Evolutionary conservation across 2,329 filamentous ascomycete genomes (phyloP), one percentile per base, ranked within the genome.

Genomic region (Daldinia sp.): DNA sequence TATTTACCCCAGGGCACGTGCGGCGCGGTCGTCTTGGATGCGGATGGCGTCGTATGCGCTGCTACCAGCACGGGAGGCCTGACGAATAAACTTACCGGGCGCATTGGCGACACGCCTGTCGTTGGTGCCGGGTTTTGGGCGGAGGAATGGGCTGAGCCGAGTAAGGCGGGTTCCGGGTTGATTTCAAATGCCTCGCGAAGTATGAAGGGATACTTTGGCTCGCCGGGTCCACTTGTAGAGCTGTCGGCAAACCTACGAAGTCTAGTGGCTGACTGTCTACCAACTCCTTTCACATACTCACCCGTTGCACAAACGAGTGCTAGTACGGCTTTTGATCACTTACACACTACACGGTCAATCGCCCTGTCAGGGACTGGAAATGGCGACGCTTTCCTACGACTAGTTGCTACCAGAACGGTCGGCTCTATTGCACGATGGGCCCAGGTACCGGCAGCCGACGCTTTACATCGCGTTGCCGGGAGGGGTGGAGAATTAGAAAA

Each of bases 51-150:
- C 3, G 79, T 97, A 2, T 94, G 92, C 72, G 83, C 78, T n/a
- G 88, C 88, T 0, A 90, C 88, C 2, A 89, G 86, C 74, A 90
- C 88, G 0, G 94, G 94, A 4, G 94, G 94, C 0, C 78, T 97
- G 79, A 97, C 94, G 23, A 97, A 97, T 78, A 97, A 97, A 82
- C 81, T 95, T 61, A 92, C 92, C 0, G 94, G 93, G 0, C 85
- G 94, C 20, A 90, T 97, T 70, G 94, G 94, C 0, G 94, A 97
- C 77, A 97, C 94, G 10, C 93, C 94, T 0, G 91, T 91, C 0
- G 82, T 94, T 0, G 94, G 94, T 0, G 92, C 93, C 0, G 94
- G 94, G 0, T 97, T 94, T 79, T 97, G 93, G 93, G 93, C 94
- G 0, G 94, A 97, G 77, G 88, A 94, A 73, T 97, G 93, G 93